These are phyloP conservation scores for Hyphopichia pseudoburtonii DNA, from an alignment of 1,139 yeast genomes.

Conservation along the genomic window DNA sequence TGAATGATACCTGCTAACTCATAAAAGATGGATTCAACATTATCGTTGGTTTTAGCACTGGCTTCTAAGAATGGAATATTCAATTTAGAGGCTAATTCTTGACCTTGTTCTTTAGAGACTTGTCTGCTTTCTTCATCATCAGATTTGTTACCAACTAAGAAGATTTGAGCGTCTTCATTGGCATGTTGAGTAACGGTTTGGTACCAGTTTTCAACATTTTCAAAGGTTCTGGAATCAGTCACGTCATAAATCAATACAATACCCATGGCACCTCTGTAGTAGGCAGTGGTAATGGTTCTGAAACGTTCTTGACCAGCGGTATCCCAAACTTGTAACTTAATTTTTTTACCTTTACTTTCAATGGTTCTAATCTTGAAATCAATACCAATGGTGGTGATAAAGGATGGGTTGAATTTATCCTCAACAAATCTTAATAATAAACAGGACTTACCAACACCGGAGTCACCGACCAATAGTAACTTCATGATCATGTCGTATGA, in stretches of 20 bases:
- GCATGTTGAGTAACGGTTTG: conserved; percentile 96
- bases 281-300: conserved; percentile 96
- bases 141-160: conserved; percentile 92
- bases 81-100: conserved; percentile 80
- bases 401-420: conserved; percentile 94
- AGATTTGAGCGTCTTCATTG: conserved; percentile 89
- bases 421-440: conserved; percentile 90
- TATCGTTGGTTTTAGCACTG: conserved; percentile 88
- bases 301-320: conserved; percentile 99
- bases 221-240: conserved; percentile 91
- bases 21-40: conserved; percentile 89
- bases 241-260: conserved; percentile 95
- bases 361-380: conserved; percentile 97
- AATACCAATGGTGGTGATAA: conserved; percentile 96
- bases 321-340: conserved; percentile 97
- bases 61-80: conserved; percentile 94
- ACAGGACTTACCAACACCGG: conserved; percentile 97
- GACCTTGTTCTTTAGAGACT: conserved; percentile 87
- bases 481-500: conserved; percentile 94
- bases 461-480: conserved; percentile 90
- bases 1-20: conserved; percentile 87
- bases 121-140: conserved; percentile 79
- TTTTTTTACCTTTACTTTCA: conserved; percentile 87
- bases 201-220: conserved; percentile 84
- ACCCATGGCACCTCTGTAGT: conserved; percentile 99